phyloP scores from a whole-genome alignment of 164 flowering plant genomes.

The Akebia trifoliata region DNA sequence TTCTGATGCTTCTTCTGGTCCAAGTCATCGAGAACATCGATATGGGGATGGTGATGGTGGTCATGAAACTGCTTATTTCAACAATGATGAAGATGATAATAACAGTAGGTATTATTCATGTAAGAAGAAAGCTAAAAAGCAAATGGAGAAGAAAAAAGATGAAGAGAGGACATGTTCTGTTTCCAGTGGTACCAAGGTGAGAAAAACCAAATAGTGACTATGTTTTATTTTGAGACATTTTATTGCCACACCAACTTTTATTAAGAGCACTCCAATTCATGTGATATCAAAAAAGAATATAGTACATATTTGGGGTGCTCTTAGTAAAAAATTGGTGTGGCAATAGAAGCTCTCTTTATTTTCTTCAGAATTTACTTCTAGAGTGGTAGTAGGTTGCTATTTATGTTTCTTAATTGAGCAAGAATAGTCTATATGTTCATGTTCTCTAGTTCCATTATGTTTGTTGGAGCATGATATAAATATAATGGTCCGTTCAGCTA shows the following conservation, averaged over 20 bases:
- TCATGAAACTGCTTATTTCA: slow-evolving; percentile 6
- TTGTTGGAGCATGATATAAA: too few relatives aligned
- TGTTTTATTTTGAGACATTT: too few relatives aligned
- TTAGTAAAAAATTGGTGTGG: too few relatives aligned
- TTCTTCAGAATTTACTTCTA: too few relatives aligned
- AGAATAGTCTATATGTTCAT: too few relatives aligned
- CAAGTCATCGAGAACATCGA: slow-evolving; percentile 26
- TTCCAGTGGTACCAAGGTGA: slow-evolving; percentile 28
- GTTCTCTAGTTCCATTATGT: neutral
- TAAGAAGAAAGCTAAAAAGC: slow-evolving; percentile 20
- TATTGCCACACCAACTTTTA: too few relatives aligned
- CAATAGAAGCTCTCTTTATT: too few relatives aligned
- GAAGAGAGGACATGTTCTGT: slow-evolving; percentile 23
- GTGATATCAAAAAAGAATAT: too few relatives aligned
- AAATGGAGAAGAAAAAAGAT: slow-evolving; percentile 25
- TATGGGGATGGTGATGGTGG: slow-evolving; percentile 4
- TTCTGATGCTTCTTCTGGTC: slow-evolving; percentile 84
- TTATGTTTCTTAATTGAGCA: too few relatives aligned
- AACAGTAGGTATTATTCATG: slow-evolving; percentile 11
- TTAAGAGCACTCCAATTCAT: too few relatives aligned
- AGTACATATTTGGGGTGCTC: too few relatives aligned
- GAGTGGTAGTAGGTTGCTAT: neutral
- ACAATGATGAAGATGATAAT: slow-evolving; percentile 13
- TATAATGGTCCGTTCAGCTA: too few relatives aligned
- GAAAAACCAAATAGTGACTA: slow-evolving; percentile 18